phyloP scores from a whole-genome alignment of 495 filamentous ascomycete species.

The Cercophora sp. region DNA sequence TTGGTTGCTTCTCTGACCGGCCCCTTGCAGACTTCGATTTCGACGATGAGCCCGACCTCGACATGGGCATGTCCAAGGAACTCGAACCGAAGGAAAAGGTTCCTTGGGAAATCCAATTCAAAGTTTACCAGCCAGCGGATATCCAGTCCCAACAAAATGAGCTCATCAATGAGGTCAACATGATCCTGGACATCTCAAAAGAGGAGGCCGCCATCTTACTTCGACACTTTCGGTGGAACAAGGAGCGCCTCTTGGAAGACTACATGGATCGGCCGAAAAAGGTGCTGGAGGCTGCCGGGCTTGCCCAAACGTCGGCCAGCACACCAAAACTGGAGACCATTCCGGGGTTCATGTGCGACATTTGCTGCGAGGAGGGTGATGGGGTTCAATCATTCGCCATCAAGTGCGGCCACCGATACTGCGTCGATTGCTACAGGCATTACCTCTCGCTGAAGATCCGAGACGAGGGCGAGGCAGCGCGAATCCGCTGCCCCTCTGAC shows the following conservation, averaged over 20 bases:
- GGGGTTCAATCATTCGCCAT: constrained; percentile 87
- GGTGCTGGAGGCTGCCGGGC: constrained; percentile 80
- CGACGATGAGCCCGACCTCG: constrained; percentile 65
- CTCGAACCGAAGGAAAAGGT: constrained; percentile 61
- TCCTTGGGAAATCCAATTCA: constrained; percentile 80
- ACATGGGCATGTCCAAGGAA: constrained; percentile 76
- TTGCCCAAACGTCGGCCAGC: constrained; percentile 61
- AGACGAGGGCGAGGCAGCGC: constrained; percentile 88
- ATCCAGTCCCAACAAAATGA: constrained; percentile 79
- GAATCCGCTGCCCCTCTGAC: constrained; percentile 89
- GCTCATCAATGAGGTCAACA: constrained; percentile 82
- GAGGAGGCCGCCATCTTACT: constrained; percentile 87
- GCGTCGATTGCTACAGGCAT: constrained; percentile 85
- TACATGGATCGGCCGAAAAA: constrained; percentile 83
- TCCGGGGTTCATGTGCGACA: constrained; percentile 82
- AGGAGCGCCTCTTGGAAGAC: constrained; percentile 86
- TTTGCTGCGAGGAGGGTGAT: constrained; percentile 87
- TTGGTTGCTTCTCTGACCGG: neutral
- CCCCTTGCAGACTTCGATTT: constrained; percentile 59
- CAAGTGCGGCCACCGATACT: constrained; percentile 95
- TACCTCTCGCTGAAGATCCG: constrained; percentile 90
- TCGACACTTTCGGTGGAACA: constrained; percentile 88
- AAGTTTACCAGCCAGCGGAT: constrained; percentile 70
- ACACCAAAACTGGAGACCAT: constrained; percentile 65
- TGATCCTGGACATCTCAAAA: constrained; percentile 78